A percentile compares a stretch with the other conserved stretches of the same genome.
Evolutionary conservation across 805 yeast genomes (phyloP).

Genomic region (Starmera dryadoides): DNA sequence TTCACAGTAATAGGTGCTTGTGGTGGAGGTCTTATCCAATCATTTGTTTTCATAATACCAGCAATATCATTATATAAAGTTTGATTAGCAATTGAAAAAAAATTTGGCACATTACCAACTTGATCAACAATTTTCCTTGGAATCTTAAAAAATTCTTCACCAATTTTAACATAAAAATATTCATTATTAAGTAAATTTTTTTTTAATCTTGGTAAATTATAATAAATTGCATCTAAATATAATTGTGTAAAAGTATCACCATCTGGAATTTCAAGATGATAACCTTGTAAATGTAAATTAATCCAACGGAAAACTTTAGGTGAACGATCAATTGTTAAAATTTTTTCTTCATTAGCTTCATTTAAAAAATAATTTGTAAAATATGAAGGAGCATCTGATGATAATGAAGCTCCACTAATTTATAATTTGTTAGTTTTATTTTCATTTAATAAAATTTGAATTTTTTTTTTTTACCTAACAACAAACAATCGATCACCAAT

Average conservation of each 20-base stretch:
- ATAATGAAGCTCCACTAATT: slow-evolving; percentile 71
- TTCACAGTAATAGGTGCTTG: slow-evolving; percentile 45
- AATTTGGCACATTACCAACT: slow-evolving; percentile 74
- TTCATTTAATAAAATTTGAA: no score
- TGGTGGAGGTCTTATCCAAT: slow-evolving; percentile 73
- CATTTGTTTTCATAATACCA: slow-evolving; percentile 26
- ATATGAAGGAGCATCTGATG: slow-evolving; percentile 83
- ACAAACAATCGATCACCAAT: slow-evolving; percentile 58
- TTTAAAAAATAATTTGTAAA: slow-evolving; percentile 64
- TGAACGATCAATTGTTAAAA: slow-evolving; percentile 66
- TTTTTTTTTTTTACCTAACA: slow-evolving; percentile 19
- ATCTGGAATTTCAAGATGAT: slow-evolving; percentile 50
- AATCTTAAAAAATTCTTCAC: slow-evolving; percentile 52
- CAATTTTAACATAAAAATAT: slow-evolving; percentile 45
- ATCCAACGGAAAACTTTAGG: slow-evolving; percentile 63
- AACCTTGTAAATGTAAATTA: slow-evolving; percentile 74
- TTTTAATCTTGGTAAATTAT: slow-evolving; percentile 52
- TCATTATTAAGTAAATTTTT: slow-evolving; percentile 44
- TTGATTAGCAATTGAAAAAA: slow-evolving; percentile 56
- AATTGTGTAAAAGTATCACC: slow-evolving; percentile 58
- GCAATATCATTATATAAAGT: slow-evolving; percentile 45
- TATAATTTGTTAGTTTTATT: slow-evolving; percentile 6
- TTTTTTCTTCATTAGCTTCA: slow-evolving; percentile 27
- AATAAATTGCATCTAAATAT: slow-evolving; percentile 67
- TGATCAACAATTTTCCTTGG: slow-evolving; percentile 45